A percentile compares a stretch with the other conserved stretches of the same genome.
These are phyloP conservation scores for Psilocybe azurescens DNA, from an alignment of 768 basidiomycete genomes.

Conservation along the genomic window DNA sequence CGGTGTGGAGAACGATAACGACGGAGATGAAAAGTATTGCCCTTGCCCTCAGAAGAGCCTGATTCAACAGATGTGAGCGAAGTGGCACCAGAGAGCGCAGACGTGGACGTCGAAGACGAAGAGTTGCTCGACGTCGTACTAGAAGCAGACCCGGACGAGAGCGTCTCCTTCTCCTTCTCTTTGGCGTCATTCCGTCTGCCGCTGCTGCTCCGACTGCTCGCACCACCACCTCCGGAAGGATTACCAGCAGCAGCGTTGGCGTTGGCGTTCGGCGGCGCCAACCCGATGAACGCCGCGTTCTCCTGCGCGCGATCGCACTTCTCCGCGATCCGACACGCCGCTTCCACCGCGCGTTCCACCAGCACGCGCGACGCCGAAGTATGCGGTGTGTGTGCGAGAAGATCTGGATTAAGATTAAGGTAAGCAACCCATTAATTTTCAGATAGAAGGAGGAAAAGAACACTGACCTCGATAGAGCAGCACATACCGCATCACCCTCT, in stretches of 20 bases:
- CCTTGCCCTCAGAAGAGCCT: not conserved
- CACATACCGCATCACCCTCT: slow-evolving; percentile 67
- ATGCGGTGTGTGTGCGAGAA: slow-evolving; percentile 55
- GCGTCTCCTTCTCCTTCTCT: not conserved
- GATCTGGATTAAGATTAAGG: slow-evolving; percentile 40
- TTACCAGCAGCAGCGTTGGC: not conserved
- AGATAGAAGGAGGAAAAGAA: not conserved
- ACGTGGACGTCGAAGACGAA: not conserved
- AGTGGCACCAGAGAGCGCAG: not conserved
- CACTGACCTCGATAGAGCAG: slow-evolving; percentile 61
- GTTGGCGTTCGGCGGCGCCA: not conserved
- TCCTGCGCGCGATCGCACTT: slow-evolving; percentile 32
- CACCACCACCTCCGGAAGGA: not conserved
- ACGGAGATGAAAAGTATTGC: not conserved
- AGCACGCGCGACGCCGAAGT: slow-evolving; percentile 42
- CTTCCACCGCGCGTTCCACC: slow-evolving; percentile 32
- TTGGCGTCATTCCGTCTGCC: not conserved
- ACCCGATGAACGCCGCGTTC: slow-evolving; percentile 29
- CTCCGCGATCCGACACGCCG: slow-evolving; percentile 33
- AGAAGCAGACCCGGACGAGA: not conserved
- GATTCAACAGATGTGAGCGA: not conserved
- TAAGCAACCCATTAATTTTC: not conserved
- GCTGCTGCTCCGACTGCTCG: slow-evolving; percentile 8
- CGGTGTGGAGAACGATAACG: no score
- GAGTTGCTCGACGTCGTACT: not conserved